Percentiles rank a stretch among this genome's conserved stretches.
phyloP scores from a whole-genome alignment of 1,284 basidiomycete species.

The Flammula alnicola region DNA sequence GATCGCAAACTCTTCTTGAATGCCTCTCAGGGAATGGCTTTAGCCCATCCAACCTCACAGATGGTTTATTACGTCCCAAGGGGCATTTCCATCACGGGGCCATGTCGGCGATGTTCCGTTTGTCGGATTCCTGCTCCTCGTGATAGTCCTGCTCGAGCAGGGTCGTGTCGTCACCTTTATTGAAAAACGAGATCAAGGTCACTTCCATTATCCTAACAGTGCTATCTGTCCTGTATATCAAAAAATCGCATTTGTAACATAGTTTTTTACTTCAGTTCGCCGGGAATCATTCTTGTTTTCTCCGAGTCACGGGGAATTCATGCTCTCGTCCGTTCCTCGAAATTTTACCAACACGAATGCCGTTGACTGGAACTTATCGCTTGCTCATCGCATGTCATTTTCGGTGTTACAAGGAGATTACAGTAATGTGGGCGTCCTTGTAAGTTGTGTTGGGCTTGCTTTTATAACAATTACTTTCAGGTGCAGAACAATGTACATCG shows the following conservation, averaged over 20 bases:
- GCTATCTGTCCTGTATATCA: no score
- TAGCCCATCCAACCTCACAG: constrained; percentile 7
- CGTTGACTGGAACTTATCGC: constrained; percentile 1
- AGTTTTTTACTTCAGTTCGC: neutral
- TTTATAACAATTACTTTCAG: no score
- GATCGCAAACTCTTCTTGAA: constrained; percentile 1
- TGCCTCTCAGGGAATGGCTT: constrained; percentile 9
- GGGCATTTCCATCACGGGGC: neutral
- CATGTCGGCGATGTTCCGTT: constrained; percentile 7
- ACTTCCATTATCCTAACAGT: no score
- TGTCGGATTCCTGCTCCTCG: constrained; percentile 11
- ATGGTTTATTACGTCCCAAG: neutral
- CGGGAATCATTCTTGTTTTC: constrained; percentile 5
- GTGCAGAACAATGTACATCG: no score
- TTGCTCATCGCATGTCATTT: no score
- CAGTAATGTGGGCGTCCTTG: no score
- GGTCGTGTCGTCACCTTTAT: neutral
- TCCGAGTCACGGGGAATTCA: constrained; percentile 11
- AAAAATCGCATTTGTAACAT: no score
- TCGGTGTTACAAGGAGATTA: constrained; percentile 8
- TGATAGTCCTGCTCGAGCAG: constrained; percentile 1
- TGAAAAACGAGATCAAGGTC: no score
- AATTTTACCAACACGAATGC: constrained; percentile 5
- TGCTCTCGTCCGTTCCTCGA: constrained; percentile 6
- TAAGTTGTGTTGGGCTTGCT: no score